Percentiles rank a stretch among this genome's conserved stretches.
phyloP scores from a whole-genome alignment of 2,329 filamentous ascomycete genomes.

The Myriosclerotinia duriaeana region DNA sequence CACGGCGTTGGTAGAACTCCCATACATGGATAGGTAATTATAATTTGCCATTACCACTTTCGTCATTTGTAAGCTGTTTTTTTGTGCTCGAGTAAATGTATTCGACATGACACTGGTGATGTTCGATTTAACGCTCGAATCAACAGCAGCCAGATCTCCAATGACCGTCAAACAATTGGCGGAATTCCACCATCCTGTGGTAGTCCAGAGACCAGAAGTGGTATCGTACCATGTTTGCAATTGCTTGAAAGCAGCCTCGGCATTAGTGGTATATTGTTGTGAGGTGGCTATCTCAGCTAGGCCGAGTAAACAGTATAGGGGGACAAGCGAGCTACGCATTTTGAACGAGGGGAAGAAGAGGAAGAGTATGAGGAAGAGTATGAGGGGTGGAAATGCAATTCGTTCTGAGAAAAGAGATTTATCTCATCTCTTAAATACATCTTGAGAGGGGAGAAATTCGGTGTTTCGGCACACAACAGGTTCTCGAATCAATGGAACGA shows the following conservation, averaged over 20 bases:
- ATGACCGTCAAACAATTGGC: slow-evolving; percentile 65
- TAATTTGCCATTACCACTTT: slow-evolving; percentile 34
- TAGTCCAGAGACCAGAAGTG: slow-evolving; percentile 61
- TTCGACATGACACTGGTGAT: slow-evolving; percentile 47
- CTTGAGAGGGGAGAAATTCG: background rate
- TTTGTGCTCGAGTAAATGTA: slow-evolving; percentile 42
- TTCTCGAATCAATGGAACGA: background rate
- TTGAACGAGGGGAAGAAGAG: background rate
- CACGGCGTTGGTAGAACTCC: slow-evolving; percentile 5
- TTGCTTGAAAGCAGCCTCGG: slow-evolving; percentile 42
- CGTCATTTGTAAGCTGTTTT: slow-evolving; percentile 34
- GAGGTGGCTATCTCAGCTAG: slow-evolving; percentile 15
- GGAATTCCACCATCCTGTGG: slow-evolving; percentile 71
- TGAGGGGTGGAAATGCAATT: background rate
- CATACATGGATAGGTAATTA: slow-evolving; percentile 30
- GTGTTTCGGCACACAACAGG: background rate
- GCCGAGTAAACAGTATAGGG: slow-evolving; percentile 2
- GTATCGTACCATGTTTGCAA: slow-evolving; percentile 63
- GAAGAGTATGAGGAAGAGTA: background rate
- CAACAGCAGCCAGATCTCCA: slow-evolving; percentile 48
- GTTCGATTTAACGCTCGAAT: slow-evolving; percentile 40
- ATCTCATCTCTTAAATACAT: background rate
- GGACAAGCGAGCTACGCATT: slow-evolving; percentile 15
- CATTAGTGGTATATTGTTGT: slow-evolving; percentile 30
- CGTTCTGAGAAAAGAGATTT: background rate